phyloP scores from a whole-genome alignment of 495 filamentous ascomycete species.

The Hypoxylon lienhwacheense region DNA sequence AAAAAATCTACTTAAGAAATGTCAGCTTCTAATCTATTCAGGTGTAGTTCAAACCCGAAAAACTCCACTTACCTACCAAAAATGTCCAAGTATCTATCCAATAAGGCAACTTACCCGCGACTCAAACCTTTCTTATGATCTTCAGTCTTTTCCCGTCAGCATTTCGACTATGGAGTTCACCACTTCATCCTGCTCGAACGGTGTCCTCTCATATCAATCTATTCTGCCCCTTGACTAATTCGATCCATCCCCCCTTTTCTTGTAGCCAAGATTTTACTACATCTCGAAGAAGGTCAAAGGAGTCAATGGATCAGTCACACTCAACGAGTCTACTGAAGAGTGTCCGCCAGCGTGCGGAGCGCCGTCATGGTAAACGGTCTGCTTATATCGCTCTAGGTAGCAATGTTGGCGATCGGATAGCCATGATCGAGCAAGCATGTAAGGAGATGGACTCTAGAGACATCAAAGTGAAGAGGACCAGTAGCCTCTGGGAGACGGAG shows the following conservation, averaged over 20 bases:
- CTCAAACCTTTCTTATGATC: constrained; percentile 1
- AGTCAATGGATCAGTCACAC: constrained; percentile 20
- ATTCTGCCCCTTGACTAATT: not conserved
- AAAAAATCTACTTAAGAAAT: not conserved
- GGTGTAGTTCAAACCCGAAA: constrained; percentile 3
- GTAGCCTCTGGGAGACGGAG: constrained; percentile 88
- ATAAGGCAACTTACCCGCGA: constrained; percentile 20
- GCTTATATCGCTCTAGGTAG: constrained; percentile 90
- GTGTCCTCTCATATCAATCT: constrained; percentile 8
- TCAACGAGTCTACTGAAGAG: constrained; percentile 13
- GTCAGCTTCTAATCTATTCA: constrained; percentile 22
- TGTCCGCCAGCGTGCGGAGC: constrained; percentile 10
- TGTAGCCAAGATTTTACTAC: not conserved
- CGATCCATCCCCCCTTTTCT: not conserved
- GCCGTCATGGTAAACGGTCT: constrained; percentile 29
- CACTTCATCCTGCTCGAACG: constrained; percentile 21
- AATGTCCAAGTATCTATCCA: constrained; percentile 2
- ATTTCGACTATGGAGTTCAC: constrained; percentile 35
- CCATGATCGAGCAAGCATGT: constrained; percentile 81
- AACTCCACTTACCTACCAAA: not conserved
- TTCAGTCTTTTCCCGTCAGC: constrained; percentile 20
- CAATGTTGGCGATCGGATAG: constrained; percentile 85
- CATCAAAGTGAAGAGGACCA: constrained; percentile 77
- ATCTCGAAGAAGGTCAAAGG: constrained; percentile 10
- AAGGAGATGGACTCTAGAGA: constrained; percentile 67